Conservation (phyloP, 2,329 filamentous ascomycete species). For the Aureobasidium sp. region DNA sequence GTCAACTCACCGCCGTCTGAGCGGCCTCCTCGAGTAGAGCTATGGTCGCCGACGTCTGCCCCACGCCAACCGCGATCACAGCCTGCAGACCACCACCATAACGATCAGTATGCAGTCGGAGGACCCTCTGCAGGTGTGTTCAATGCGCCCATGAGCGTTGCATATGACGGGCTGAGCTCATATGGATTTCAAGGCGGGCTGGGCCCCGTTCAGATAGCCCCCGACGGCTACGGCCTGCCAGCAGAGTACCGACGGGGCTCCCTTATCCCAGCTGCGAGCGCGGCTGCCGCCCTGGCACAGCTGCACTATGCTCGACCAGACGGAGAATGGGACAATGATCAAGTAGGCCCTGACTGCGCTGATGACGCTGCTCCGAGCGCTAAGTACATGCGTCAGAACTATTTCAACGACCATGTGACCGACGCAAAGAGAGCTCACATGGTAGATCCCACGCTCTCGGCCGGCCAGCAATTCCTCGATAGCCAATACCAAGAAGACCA, state of each 20-base stretch:
- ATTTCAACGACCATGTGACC: constrained; percentile 35
- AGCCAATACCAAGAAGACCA: constrained; percentile 17
- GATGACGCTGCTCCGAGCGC: constrained; percentile 13
- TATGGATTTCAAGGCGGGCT: constrained; percentile 26
- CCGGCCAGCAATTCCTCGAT: constrained; percentile 20
- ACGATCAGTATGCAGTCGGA: constrained; percentile 22
- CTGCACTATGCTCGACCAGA: constrained; percentile 72
- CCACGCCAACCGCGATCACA: constrained; percentile 14
- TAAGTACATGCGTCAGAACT: constrained; percentile 26
- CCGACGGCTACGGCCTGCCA: constrained; percentile 29
- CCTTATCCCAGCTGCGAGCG: constrained; percentile 62
- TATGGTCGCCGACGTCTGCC: constrained; percentile 19
- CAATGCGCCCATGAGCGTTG: constrained; percentile 25
- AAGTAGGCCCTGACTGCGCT: constrained; percentile 46
- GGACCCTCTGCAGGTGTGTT: constrained; percentile 33
- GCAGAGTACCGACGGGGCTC: constrained; percentile 63
- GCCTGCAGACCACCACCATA: constrained; percentile 21
- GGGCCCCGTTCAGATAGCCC: constrained; percentile 21
- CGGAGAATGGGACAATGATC: constrained; percentile 70
- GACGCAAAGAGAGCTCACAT: constrained; percentile 18
- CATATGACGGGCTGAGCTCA: constrained; percentile 27
- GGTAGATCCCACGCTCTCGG: constrained; percentile 19
- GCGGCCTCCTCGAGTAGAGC: constrained; percentile 42
- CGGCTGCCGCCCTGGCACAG: constrained; percentile 80
- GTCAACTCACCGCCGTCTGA: constrained; percentile 81